Conservation (phyloP, 306 rosid genomes). For the Adenanthera pavonina region DNA sequence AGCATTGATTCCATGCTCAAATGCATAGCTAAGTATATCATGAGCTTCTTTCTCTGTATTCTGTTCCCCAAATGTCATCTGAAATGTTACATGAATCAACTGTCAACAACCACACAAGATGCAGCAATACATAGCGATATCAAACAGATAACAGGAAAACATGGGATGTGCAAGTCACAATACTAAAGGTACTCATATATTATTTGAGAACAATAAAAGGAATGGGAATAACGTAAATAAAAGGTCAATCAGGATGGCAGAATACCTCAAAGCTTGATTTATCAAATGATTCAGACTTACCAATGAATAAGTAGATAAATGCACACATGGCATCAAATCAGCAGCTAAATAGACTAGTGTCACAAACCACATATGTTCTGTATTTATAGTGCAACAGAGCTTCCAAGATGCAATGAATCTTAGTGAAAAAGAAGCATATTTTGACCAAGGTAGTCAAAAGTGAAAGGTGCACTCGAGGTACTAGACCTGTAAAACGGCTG, state of each 20-base stretch:
- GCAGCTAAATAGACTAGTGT: not conserved
- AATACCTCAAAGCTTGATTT: not conserved
- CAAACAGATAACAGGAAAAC: not conserved
- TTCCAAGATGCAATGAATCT: not conserved
- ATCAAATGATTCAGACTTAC: constrained; percentile 1
- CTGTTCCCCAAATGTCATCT: constrained; percentile 94
- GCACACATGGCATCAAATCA: not conserved
- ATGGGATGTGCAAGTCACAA: not conserved
- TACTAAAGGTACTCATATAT: not conserved
- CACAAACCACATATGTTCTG: not conserved
- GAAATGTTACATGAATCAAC: constrained; percentile 35
- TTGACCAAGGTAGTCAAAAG: not conserved
- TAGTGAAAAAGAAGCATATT: not conserved
- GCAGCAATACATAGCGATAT: not conserved
- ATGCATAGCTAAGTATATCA: constrained; percentile 70
- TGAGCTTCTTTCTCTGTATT: constrained; percentile 91
- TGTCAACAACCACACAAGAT: not conserved
- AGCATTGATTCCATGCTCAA: constrained; percentile 74
- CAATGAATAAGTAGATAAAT: not conserved
- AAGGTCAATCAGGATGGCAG: not conserved
- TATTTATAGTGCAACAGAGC: not conserved
- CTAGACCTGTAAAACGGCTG: not conserved
- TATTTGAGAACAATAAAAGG: not conserved
- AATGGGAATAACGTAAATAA: not conserved
- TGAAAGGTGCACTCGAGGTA: not conserved